These are phyloP conservation scores for Friedmanniomyces endolithicus DNA, from an alignment of 495 filamentous ascomycete species.

Conservation along the genomic window DNA sequence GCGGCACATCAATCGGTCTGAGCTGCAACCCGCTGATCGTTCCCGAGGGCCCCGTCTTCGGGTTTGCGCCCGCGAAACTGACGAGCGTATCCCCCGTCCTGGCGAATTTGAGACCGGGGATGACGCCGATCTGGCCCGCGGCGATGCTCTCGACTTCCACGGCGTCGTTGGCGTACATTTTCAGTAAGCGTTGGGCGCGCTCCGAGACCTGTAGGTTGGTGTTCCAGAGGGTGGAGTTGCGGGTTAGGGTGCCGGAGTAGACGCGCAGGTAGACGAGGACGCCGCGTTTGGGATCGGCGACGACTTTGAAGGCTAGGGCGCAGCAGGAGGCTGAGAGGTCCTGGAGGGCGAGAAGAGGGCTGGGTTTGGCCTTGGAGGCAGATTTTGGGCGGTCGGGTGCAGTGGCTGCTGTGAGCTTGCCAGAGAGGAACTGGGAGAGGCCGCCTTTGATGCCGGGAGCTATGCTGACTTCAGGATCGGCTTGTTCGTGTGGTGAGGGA, in stretches of 20 bases:
- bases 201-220: conserved; percentile 76
- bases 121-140: conserved; percentile 90
- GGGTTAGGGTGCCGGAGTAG: conserved; percentile 69
- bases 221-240: conserved; percentile 70
- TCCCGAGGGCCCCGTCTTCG: conserved; percentile 51
- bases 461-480: conserved; percentile 64
- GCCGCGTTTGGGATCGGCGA: conserved; percentile 73
- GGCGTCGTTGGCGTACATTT: conserved; percentile 84
- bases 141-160: conserved; percentile 68
- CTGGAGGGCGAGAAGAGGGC: conserved; percentile 35
- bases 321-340: conserved; percentile 61
- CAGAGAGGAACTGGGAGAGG: conserved; percentile 41
- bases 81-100: conserved; percentile 89
- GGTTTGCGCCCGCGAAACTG: conserved; percentile 49
- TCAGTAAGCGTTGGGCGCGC: conserved; percentile 64
- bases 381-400: conserved; percentile 32
- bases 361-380: conserved; percentile 27
- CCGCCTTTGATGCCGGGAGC: conserved; percentile 38
- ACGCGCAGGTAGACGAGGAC: conserved; percentile 87
- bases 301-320: conserved; percentile 92
- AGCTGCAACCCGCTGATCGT: conserved; percentile 65
- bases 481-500: conserved; percentile 66
- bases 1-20: conserved; percentile 77
- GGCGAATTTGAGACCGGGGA: conserved; percentile 77
- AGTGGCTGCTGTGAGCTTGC: conserved; percentile 35